These are phyloP conservation scores for Polytolypa hystricis DNA, from an alignment of 2,329 filamentous ascomycete genomes.

Conservation along the genomic window DNA sequence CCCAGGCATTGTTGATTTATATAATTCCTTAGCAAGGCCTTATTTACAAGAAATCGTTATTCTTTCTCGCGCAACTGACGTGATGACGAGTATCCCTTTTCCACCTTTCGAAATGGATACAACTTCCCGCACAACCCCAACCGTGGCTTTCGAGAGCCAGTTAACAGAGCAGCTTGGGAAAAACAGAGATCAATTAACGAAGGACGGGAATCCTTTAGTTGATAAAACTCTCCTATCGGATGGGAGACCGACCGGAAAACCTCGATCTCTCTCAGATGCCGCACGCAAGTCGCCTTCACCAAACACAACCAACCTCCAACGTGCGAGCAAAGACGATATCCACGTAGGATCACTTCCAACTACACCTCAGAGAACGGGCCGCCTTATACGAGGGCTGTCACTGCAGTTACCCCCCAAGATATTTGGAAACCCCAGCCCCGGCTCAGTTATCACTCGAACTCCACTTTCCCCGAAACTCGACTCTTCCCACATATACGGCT, in stretches of 20 bases:
- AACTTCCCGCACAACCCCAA: neutral
- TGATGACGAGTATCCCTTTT: neutral
- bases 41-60: too few species aligned
- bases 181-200: constrained; percentile 13
- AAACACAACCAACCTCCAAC: constrained; percentile 43
- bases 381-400: constrained; percentile 53
- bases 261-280: constrained; percentile 56
- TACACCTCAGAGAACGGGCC: constrained; percentile 60
- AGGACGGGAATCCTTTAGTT: constrained; percentile 8
- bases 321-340: constrained; percentile 57
- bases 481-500: constrained; percentile 71
- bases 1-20: too few species aligned
- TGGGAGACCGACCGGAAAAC: constrained; percentile 34
- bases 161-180: constrained; percentile 27
- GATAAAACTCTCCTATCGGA: neutral
- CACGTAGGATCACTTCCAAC: constrained; percentile 45
- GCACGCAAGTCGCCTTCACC: constrained; percentile 49
- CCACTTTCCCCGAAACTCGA: constrained; percentile 82
- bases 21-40: too few species aligned
- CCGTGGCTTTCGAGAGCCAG: constrained; percentile 23
- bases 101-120: neutral
- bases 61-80: too few species aligned
- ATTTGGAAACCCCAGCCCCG: constrained; percentile 33
- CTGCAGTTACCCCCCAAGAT: constrained; percentile 54
- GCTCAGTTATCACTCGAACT: constrained; percentile 44